phyloP scores from a whole-genome alignment of 2,329 filamentous ascomycete species.

The Ceratocystis eucalypticola region DNA sequence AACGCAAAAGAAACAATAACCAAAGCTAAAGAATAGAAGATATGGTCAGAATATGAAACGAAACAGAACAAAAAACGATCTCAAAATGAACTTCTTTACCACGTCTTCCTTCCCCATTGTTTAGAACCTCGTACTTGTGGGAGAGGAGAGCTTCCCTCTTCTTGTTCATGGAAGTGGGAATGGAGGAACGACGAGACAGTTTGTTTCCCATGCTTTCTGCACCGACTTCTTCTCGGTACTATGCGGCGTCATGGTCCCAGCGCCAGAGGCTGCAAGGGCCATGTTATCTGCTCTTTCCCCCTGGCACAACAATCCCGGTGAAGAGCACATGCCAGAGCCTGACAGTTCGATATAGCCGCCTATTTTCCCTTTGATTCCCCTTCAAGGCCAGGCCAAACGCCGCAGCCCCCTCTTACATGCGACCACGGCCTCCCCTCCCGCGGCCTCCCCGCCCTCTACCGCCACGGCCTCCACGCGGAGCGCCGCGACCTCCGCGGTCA shows the following conservation, averaged over 20 bases:
- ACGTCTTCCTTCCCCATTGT: not conserved
- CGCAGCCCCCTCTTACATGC: slow-evolving; percentile 19
- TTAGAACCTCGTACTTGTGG: not conserved
- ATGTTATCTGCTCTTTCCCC: not conserved
- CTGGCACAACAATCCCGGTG: not conserved
- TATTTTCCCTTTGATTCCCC: not conserved
- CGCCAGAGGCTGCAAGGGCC: not conserved
- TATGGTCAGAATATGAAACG: slow-evolving; percentile 2
- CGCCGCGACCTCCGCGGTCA: slow-evolving; percentile 44
- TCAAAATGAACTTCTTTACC: not conserved
- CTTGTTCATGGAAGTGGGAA: not conserved
- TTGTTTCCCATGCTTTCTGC: not conserved
- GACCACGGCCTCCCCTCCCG: slow-evolving; percentile 32
- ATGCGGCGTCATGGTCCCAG: not conserved
- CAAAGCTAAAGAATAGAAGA: slow-evolving; percentile 1
- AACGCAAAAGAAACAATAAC: slow-evolving; percentile 8
- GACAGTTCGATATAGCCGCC: not conserved
- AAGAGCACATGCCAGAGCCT: not conserved
- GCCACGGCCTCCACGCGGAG: slow-evolving; percentile 37
- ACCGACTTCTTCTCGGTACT: not conserved
- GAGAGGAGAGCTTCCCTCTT: not conserved
- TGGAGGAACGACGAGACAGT: not conserved
- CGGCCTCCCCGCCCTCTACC: slow-evolving; percentile 43
- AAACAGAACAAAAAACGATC: slow-evolving; percentile 4
- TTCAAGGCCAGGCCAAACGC: not conserved